Conservation (phyloP, 306 rosid genomes). For the Quercus gilva region DNA sequence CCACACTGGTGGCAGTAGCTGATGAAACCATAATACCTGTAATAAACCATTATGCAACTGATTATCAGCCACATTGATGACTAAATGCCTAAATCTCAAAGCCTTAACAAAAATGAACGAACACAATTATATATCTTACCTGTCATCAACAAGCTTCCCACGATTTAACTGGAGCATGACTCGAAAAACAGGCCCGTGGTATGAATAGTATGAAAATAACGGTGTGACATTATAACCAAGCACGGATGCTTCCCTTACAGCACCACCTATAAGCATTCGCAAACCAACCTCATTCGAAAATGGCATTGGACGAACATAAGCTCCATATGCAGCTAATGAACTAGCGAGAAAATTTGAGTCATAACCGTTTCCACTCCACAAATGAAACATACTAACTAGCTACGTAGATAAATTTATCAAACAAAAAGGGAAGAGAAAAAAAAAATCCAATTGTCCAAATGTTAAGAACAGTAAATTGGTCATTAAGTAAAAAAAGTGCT, state of each 20-base stretch:
- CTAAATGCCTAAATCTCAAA: background rate
- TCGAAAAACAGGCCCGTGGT: slow-evolving; percentile 88
- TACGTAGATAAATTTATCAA: too few species aligned
- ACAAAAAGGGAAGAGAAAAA: too few species aligned
- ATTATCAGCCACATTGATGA: background rate
- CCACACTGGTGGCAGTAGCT: slow-evolving; percentile 76
- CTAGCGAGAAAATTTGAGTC: slow-evolving; percentile 33
- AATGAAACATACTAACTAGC: background rate
- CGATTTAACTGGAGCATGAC: slow-evolving; percentile 77
- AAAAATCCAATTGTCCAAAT: too few species aligned
- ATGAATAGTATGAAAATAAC: slow-evolving; percentile 76
- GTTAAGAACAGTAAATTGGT: too few species aligned
- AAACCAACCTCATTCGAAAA: slow-evolving; percentile 86
- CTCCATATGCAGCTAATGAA: slow-evolving; percentile 96
- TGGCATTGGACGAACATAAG: slow-evolving; percentile 82
- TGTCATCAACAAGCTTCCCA: slow-evolving; percentile 64
- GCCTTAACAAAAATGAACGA: background rate
- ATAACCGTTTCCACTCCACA: background rate
- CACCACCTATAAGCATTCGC: slow-evolving; percentile 98
- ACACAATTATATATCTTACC: slow-evolving; percentile 31
- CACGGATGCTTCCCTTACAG: slow-evolving; percentile 75
- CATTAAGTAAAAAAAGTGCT: too few species aligned
- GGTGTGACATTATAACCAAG: slow-evolving; percentile 77
- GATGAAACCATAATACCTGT: slow-evolving; percentile 72
- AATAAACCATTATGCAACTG: background rate